Evolutionary conservation across 345 rosid species (phyloP).

Genomic region (Kernera saxatilis): DNA sequence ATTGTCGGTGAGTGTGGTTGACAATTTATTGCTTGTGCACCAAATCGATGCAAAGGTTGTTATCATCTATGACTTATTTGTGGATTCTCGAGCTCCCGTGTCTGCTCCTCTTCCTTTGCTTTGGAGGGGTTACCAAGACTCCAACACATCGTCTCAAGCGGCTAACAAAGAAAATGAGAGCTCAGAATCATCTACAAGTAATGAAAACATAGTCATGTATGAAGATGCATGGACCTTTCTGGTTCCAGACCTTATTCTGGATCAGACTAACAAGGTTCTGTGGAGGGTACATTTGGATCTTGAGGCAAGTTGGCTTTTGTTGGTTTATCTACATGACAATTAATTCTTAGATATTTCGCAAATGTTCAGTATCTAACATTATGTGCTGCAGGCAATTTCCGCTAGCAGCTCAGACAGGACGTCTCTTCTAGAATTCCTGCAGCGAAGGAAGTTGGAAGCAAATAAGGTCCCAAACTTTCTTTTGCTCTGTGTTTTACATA

Average conservation of each 20-base stretch:
- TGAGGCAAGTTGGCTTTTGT: constrained; percentile 53
- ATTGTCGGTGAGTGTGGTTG: constrained; percentile 79
- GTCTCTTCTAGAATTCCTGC: constrained; percentile 80
- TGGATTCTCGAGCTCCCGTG: constrained; percentile 92
- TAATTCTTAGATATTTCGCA: neutral
- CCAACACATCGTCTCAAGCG: constrained; percentile 42
- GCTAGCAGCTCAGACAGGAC: constrained; percentile 94
- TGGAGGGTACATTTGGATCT: constrained; percentile 94
- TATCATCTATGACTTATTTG: constrained; percentile 85
- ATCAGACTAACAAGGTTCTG: constrained; percentile 58
- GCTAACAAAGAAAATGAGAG: constrained; percentile 44
- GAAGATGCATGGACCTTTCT: constrained; percentile 90
- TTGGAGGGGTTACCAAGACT: constrained; percentile 66
- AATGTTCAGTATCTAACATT: neutral
- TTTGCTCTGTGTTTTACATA: neutral
- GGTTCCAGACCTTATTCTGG: constrained; percentile 85
- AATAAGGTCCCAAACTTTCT: constrained; percentile 53
- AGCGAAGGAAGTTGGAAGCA: constrained; percentile 86
- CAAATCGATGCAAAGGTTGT: constrained; percentile 96
- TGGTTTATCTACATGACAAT: neutral
- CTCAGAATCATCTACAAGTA: constrained; percentile 47
- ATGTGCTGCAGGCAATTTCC: constrained; percentile 69
- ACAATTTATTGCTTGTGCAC: constrained; percentile 90
- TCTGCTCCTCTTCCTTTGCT: constrained; percentile 96
- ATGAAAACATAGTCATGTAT: constrained; percentile 52